Conservation (phyloP, 2,329 filamentous ascomycete genomes). For the Atkinsonella texensis region DNA sequence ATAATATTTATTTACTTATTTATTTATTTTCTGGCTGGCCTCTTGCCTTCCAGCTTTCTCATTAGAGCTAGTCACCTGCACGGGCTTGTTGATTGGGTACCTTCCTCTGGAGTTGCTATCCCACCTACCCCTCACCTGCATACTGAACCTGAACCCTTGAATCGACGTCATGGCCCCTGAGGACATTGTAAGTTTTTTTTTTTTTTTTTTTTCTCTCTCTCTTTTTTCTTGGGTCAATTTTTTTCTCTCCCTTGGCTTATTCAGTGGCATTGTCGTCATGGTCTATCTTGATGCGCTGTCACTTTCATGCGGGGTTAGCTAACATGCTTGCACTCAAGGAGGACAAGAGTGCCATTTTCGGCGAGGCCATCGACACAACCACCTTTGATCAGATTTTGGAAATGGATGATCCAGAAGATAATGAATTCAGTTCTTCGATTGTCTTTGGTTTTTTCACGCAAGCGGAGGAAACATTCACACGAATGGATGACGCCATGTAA, state of each 20-base stretch:
- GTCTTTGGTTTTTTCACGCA: constrained; percentile 91
- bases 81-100: background rate
- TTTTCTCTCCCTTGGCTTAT: background rate
- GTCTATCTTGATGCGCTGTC: background rate
- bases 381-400: constrained; percentile 95
- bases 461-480: constrained; percentile 69
- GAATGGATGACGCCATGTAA: constrained; percentile 79
- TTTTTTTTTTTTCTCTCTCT: background rate
- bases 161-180: constrained; percentile 18
- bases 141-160: background rate
- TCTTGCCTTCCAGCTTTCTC: background rate
- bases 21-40: background rate
- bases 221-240: background rate
- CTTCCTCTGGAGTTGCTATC: background rate
- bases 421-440: constrained; percentile 80
- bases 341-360: constrained; percentile 29
- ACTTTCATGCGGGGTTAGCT: constrained; percentile 11
- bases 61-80: background rate
- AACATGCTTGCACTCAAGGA: background rate
- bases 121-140: background rate
- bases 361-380: constrained; percentile 61
- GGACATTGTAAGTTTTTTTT: constrained; percentile 18
- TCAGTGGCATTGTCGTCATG: background rate
- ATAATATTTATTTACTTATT: background rate
- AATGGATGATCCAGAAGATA: constrained; percentile 86